These are phyloP conservation scores for Ceratonia siliqua DNA, from an alignment of 306 rosid genomes.

Conservation along the genomic window DNA sequence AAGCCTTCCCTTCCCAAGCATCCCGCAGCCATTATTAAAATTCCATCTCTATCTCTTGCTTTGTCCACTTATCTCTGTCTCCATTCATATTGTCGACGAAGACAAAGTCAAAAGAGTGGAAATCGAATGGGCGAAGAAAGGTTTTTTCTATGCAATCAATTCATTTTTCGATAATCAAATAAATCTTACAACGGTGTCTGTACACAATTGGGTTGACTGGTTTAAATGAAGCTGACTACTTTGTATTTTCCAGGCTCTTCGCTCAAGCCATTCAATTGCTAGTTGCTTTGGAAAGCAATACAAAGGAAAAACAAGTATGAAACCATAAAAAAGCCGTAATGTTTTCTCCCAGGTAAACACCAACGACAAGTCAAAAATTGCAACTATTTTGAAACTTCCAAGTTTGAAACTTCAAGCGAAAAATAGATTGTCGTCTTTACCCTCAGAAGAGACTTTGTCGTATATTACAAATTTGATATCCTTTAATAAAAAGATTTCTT, in stretches of 20 bases:
- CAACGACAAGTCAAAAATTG: constrained; percentile 22
- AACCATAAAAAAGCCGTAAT: not conserved
- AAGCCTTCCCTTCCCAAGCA: not conserved
- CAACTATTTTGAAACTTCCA: not conserved
- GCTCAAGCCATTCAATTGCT: not conserved
- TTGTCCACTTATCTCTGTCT: not conserved
- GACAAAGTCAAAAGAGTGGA: constrained; percentile 14
- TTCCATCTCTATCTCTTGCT: not conserved
- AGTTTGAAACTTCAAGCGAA: constrained; percentile 34
- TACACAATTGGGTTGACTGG: not conserved
- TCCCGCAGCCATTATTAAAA: constrained; percentile 19
- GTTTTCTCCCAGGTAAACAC: not conserved
- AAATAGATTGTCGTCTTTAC: not conserved
- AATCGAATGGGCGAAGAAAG: not conserved
- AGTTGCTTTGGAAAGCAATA: not conserved
- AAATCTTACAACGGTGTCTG: not conserved
- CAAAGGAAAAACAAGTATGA: not conserved
- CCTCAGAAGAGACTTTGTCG: not conserved
- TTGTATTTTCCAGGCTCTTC: not conserved
- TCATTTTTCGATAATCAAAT: not conserved
- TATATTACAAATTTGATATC: not conserved
- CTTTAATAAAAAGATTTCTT: no score
- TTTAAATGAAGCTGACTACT: not conserved
- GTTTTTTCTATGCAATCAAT: not conserved
- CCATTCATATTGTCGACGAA: not conserved